These are phyloP conservation scores for Solanum pimpinellifolium DNA, from an alignment of 257 asterid species.

Conservation along the genomic window DNA sequence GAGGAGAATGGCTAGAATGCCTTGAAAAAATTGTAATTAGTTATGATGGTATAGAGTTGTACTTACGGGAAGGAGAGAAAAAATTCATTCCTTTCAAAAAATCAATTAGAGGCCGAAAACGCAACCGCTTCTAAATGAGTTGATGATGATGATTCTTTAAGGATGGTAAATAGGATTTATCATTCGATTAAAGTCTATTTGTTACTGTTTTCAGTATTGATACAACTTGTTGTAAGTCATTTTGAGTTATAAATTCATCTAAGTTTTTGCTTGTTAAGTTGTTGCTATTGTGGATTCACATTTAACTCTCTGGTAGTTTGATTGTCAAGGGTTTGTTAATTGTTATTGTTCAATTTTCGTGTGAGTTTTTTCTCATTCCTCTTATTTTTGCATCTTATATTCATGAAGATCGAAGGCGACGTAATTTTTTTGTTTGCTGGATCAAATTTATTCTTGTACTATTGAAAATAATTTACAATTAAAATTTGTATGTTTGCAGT, in stretches of 20 bases:
- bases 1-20: background rate
- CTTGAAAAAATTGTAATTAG: background rate
- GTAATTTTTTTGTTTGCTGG: too few relatives aligned
- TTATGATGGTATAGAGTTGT: background rate
- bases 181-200: background rate
- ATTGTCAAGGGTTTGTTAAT: background rate
- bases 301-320: background rate
- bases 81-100: background rate
- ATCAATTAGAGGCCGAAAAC: background rate
- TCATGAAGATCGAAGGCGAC: background rate
- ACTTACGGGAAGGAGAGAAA: background rate
- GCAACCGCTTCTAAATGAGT: background rate
- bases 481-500: background rate
- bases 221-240: background rate
- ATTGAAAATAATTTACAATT: background rate
- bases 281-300: background rate
- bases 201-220: background rate
- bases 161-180: background rate
- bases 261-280: background rate
- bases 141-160: background rate
- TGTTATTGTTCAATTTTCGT: background rate
- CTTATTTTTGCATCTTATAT: background rate
- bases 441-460: too few relatives aligned
- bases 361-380: too few relatives aligned
- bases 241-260: background rate